These are phyloP conservation scores for Kazachstania kunashirensis DNA, from an alignment of 805 yeast species.

Conservation along the genomic window DNA sequence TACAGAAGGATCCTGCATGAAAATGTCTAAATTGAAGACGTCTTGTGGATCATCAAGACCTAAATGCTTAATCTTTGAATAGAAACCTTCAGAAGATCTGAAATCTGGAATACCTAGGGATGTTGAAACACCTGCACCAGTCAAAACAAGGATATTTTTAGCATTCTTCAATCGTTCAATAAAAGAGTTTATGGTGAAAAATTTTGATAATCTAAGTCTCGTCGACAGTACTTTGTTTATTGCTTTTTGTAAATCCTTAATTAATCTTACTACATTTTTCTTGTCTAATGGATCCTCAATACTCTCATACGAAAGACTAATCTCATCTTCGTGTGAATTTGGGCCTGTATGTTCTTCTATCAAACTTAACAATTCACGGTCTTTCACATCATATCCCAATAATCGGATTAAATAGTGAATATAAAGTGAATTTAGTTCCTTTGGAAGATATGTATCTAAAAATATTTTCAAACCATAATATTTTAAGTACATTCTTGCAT, in stretches of 20 bases:
- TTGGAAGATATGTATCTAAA: constrained; percentile 51
- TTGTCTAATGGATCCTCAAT: constrained; percentile 34
- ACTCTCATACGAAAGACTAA: constrained; percentile 13
- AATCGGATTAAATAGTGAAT: constrained; percentile 46
- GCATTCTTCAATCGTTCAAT: constrained; percentile 45
- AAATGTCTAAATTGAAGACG: constrained; percentile 68
- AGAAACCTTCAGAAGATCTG: constrained; percentile 80
- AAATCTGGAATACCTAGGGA: constrained; percentile 87
- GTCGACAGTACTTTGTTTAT: constrained; percentile 51
- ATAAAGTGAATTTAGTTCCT: constrained; percentile 48
- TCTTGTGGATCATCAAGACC: constrained; percentile 84
- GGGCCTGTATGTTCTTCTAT: constrained; percentile 16
- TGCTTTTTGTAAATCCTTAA: constrained; percentile 50
- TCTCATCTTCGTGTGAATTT: constrained; percentile 8
- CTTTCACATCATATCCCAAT: constrained; percentile 48
- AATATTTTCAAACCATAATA: constrained; percentile 51
- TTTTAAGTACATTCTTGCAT: constrained; percentile 47
- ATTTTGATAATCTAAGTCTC: constrained; percentile 44
- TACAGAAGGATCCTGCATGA: constrained; percentile 64
- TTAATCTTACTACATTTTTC: constrained; percentile 36
- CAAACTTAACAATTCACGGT: constrained; percentile 28
- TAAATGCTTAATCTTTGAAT: constrained; percentile 53
- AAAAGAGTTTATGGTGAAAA: constrained; percentile 51
- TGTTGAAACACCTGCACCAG: constrained; percentile 93
- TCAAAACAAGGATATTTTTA: constrained; percentile 56